These are phyloP conservation scores for Coemansia sp. DNA, from an alignment of 192 early-diverging fungal species.

Conservation along the genomic window DNA sequence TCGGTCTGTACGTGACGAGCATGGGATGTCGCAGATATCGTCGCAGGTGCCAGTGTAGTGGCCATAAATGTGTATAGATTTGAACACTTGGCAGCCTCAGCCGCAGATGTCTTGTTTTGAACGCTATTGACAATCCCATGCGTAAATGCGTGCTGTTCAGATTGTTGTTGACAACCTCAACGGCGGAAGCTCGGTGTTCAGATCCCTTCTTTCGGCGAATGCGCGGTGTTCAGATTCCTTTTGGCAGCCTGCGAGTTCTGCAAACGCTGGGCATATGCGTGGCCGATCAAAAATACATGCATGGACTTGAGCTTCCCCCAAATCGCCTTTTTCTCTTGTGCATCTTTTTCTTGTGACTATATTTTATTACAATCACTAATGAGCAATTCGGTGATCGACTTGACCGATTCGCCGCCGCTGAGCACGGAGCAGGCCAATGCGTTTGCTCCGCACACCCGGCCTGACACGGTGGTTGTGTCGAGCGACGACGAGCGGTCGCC, in stretches of 20 bases:
- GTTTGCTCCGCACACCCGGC: neutral
- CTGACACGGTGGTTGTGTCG: constrained; percentile 16
- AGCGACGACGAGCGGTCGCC: constrained; percentile 34
- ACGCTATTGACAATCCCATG: neutral
- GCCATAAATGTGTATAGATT: neutral
- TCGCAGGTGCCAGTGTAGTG: constrained; percentile 20
- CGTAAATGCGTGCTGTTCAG: too few species aligned
- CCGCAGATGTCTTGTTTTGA: neutral
- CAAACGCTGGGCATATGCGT: too few species aligned
- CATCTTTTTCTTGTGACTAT: too few species aligned
- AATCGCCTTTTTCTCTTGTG: neutral
- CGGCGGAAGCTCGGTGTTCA: too few species aligned
- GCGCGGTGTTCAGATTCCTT: too few species aligned
- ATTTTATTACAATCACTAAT: constrained; percentile 5
- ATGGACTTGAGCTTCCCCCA: neutral
- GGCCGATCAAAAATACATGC: too few species aligned
- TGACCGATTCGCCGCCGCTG: constrained; percentile 34
- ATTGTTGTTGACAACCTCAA: too few species aligned
- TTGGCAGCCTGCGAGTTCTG: too few species aligned
- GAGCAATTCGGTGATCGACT: constrained; percentile 30
- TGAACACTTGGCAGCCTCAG: neutral
- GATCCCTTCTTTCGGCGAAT: too few species aligned
- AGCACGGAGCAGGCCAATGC: constrained; percentile 2
- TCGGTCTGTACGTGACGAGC: constrained; percentile 7
- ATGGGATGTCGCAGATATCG: constrained; percentile 36